Evolutionary conservation across 371 early-diverging fungal genomes (phyloP).

Genomic region (Fennellomyces sp.): DNA sequence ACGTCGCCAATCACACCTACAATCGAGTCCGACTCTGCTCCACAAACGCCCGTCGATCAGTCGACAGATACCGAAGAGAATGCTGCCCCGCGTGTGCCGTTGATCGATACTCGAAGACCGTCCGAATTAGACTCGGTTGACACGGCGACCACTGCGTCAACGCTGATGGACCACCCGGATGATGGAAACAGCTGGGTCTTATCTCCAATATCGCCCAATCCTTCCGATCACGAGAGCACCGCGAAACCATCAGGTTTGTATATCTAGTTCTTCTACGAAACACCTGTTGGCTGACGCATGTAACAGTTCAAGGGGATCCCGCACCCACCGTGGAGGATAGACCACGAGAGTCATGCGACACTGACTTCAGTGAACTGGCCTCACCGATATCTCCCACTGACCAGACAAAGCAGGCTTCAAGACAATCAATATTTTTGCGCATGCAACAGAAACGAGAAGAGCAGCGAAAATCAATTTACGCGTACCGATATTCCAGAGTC

Average conservation of each 20-base stretch:
- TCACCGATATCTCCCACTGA: not conserved
- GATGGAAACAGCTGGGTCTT: not conserved
- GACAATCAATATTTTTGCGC: constrained; percentile 21
- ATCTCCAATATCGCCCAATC: not conserved
- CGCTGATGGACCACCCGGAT: not conserved
- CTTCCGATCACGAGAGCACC: not conserved
- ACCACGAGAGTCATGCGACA: constrained; percentile 12
- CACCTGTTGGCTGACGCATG: not conserved
- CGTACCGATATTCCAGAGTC: constrained; percentile 19
- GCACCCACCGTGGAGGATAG: not conserved
- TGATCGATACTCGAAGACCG: not conserved
- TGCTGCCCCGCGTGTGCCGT: not conserved
- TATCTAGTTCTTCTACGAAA: not conserved
- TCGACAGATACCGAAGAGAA: constrained; percentile 4
- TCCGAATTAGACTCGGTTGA: constrained; percentile 5
- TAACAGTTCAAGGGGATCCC: no score
- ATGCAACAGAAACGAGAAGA: constrained; percentile 40
- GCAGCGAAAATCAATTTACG: constrained; percentile 38
- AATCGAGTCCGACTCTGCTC: not conserved
- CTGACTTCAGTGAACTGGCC: not conserved
- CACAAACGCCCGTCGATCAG: no score
- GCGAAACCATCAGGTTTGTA: not conserved
- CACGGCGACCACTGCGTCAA: not conserved
- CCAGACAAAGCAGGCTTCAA: not conserved
- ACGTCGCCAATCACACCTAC: not conserved